Evolutionary conservation across 2,329 filamentous ascomycete genomes (phyloP).

Genomic region (Xylariaceae sp.): DNA sequence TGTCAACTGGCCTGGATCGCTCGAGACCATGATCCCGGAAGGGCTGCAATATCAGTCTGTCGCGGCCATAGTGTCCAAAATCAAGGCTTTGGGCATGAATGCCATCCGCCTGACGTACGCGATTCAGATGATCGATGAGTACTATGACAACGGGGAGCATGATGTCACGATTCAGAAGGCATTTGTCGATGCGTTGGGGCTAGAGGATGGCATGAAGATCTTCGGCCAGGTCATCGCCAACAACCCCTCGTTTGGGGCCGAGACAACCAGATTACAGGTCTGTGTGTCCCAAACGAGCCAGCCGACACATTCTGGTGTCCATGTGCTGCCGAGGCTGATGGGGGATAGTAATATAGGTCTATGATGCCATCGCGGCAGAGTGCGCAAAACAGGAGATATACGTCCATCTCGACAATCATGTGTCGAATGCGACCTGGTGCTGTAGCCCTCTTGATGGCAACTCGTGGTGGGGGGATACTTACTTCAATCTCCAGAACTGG

Average conservation of each 20-base stretch:
- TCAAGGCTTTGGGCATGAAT: constrained; percentile 59
- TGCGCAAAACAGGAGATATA: constrained; percentile 51
- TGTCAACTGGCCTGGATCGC: constrained; percentile 57
- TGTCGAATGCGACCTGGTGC: constrained; percentile 55
- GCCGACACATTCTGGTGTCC: background rate
- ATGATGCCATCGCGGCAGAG: constrained; percentile 57
- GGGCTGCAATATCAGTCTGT: constrained; percentile 59
- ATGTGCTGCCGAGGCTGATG: background rate
- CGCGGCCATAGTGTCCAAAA: constrained; percentile 47
- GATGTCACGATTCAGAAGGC: constrained; percentile 44
- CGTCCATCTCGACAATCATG: constrained; percentile 57
- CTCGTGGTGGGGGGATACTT: constrained; percentile 55
- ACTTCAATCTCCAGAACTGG: constrained; percentile 57
- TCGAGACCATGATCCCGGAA: constrained; percentile 59
- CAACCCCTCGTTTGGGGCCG: constrained; percentile 50
- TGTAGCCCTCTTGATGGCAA: constrained; percentile 51
- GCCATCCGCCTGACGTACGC: constrained; percentile 58
- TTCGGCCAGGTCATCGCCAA: constrained; percentile 47
- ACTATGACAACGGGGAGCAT: constrained; percentile 43
- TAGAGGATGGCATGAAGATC: constrained; percentile 45
- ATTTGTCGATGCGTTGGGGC: constrained; percentile 43
- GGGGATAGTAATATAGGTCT: constrained; percentile 37
- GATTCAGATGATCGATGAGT: constrained; percentile 59
- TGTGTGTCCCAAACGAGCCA: constrained; percentile 6
- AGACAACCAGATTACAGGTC: constrained; percentile 50